Base-by-base conservation (phyloP, 176 grass and related monocot species). In the Neostapfia colusana region DNA sequence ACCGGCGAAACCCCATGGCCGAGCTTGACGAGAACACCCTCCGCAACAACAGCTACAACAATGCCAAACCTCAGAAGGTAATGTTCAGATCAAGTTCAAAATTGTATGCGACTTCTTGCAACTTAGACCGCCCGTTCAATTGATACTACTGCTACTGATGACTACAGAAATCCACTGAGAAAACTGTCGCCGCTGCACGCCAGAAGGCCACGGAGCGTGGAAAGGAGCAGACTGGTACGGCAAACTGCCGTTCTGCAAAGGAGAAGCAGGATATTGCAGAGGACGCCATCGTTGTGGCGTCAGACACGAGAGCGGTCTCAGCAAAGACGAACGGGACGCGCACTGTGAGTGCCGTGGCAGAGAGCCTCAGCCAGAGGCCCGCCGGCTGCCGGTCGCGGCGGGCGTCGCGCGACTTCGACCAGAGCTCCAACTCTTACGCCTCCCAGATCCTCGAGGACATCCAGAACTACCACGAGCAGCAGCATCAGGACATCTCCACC, bases 361-460 rank as follows among this genome's bases (percentile, higher is more conserved):
- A 94, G 15, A 88, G 35, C 72, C 70, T 74, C 4, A 70, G 65
- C 14, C 73, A 80, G 23, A 89, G 72, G 74, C 14, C 49, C 31
- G 31, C 31, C 31, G 31, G 31, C 31, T 31, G 31, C 57, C 77
- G 89, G 9, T 95, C 91, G 44, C 69, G 85, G 65, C 70, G 89
- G 13, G 63, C 85, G 3, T 99, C 95, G 17, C 77, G 89, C 8
- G 95, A 99, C 81, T 89, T 95, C 26, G 89, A 95, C 39, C 82
- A 90, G 4, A 76, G 85, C 17, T 44, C 80, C 17, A 31, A 73
- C 71, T 87, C 86, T 43, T 92, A 93, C 86, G 67, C 88, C 17
- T 75, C 79, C 8, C 83, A 88, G 70, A 82, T 99, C 57, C 91
- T 99, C 17, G 91, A 95, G 76, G 95, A 95, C 79, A 99, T 99